Percentiles rank a stretch among this genome's conserved stretches.
These are phyloP conservation scores for Stenogyne calaminthoides DNA, from an alignment of 305 asterid species.

Conservation along the genomic window DNA sequence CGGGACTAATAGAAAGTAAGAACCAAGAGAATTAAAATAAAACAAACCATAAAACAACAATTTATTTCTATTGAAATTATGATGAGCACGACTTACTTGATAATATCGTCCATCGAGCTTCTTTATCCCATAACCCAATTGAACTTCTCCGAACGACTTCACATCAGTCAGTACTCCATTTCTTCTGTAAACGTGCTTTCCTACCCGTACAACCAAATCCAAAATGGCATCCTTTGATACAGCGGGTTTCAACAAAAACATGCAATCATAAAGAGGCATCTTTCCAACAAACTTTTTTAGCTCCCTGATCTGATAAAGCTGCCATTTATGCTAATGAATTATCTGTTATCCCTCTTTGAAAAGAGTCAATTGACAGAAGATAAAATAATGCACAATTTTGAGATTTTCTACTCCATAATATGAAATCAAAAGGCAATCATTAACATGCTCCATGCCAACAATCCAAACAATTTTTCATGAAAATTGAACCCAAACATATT, in stretches of 20 bases:
- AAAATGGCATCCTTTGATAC: conserved; percentile 41
- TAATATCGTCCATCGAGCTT: conserved; percentile 83
- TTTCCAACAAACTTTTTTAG: conserved; percentile 24
- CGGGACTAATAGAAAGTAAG: neutral
- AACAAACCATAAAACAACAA: neutral
- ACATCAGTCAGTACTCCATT: conserved; percentile 77
- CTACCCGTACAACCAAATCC: conserved; percentile 59
- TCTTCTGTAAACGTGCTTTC: conserved; percentile 68
- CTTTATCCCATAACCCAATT: conserved; percentile 88
- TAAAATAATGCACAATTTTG: neutral
- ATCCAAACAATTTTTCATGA: neutral
- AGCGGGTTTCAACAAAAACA: conserved; percentile 79
- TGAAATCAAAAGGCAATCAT: conserved; percentile 18
- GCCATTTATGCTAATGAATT: neutral
- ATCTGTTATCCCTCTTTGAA: neutral
- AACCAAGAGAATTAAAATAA: neutral
- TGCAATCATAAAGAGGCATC: conserved; percentile 94
- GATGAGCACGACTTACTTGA: conserved; percentile 45
- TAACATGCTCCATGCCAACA: neutral
- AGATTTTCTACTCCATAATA: neutral
- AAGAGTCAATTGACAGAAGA: neutral
- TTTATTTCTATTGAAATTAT: neutral
- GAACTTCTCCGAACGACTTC: conserved; percentile 48
- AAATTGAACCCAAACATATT: neutral
- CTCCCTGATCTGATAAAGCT: conserved; percentile 4